These are phyloP conservation scores for Cardamine resedifolia DNA, from an alignment of 345 rosid species.

Conservation along the genomic window DNA sequence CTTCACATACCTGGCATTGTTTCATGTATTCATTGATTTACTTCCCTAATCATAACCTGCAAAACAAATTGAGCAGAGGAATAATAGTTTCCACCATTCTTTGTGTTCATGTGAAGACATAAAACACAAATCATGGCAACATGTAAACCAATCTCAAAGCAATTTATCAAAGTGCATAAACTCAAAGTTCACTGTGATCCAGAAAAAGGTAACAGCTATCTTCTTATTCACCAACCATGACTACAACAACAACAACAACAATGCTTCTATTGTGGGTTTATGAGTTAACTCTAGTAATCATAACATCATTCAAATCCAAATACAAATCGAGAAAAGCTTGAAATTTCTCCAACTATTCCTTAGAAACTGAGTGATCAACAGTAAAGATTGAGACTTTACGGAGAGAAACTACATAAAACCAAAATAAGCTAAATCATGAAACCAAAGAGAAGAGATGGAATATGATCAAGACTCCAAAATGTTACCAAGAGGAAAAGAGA, in stretches of 20 bases:
- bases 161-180: not conserved
- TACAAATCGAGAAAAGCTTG: not conserved
- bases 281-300: not conserved
- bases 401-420: not conserved
- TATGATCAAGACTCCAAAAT: slow-evolving; percentile 49
- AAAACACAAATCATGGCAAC: not conserved
- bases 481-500: slow-evolving; percentile 78
- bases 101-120: slow-evolving; percentile 3
- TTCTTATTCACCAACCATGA: not conserved
- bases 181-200: not conserved
- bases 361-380: not conserved
- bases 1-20: not conserved
- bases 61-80: not conserved
- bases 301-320: not conserved
- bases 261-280: not conserved
- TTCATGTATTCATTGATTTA: not conserved
- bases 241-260: slow-evolving; percentile 1
- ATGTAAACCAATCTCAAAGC: not conserved
- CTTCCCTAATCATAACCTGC: not conserved
- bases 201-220: not conserved
- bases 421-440: slow-evolving; percentile 6
- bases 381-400: not conserved
- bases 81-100: not conserved
- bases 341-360: slow-evolving; percentile 8
- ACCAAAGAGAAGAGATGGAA: not conserved